Percentiles rank a stretch among this genome's conserved stretches.
phyloP scores from a whole-genome alignment of 2,329 filamentous ascomycete species.

The Alternaria brassicae region DNA sequence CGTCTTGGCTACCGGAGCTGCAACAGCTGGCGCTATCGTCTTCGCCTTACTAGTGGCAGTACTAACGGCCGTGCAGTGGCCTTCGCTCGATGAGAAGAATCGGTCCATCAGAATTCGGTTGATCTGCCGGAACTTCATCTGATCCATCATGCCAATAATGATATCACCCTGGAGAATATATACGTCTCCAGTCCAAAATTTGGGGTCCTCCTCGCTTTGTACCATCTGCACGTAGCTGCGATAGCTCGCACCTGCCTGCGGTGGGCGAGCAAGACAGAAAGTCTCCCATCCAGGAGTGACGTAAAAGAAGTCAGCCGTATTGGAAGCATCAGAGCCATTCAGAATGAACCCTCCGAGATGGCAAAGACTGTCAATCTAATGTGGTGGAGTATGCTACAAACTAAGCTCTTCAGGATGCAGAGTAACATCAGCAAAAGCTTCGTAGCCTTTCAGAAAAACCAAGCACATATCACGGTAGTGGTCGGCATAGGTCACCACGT shows the following conservation, averaged over 20 bases:
- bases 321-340: constrained; percentile 2
- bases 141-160: constrained; percentile 1
- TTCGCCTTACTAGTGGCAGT: neutral
- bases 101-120: neutral
- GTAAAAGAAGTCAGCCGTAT: neutral
- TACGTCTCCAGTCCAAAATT: neutral
- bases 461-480: constrained; percentile 32
- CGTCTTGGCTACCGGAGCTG: neutral
- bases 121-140: neutral
- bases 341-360: constrained; percentile 1
- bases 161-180: neutral
- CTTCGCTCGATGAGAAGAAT: neutral
- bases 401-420: neutral
- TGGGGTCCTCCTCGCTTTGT: neutral
- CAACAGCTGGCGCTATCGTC: neutral
- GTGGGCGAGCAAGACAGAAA: neutral
- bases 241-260: neutral
- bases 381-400: neutral
- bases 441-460: constrained; percentile 28
- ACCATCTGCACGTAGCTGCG: constrained; percentile 2
- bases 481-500: constrained; percentile 30
- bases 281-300: constrained; percentile 2
- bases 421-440: constrained; percentile 19
- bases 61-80: neutral
- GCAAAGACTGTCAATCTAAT: constrained; percentile 2